These are phyloP conservation scores for Durusdinium trenchii DNA, from an alignment of 73 alveolate genomes.

Conservation along the genomic window DNA sequence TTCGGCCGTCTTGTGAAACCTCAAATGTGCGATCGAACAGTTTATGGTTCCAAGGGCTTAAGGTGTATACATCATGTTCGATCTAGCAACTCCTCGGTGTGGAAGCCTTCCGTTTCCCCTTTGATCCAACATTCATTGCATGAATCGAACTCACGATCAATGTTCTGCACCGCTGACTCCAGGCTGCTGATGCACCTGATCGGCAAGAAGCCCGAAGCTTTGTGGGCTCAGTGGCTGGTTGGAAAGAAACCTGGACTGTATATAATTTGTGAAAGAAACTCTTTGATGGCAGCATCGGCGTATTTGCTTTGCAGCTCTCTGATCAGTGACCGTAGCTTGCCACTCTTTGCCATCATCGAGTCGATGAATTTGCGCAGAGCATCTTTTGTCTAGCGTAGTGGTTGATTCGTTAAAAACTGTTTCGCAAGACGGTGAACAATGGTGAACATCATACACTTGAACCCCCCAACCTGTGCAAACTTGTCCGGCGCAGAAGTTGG, in stretches of 20 bases:
- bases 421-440: too few relatives aligned
- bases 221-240: too few relatives aligned
- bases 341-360: not conserved
- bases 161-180: not conserved
- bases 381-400: slow-evolving; percentile 3
- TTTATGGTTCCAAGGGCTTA: too few relatives aligned
- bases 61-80: not conserved
- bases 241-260: too few relatives aligned
- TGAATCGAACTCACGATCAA: not conserved
- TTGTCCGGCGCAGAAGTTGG: not conserved
- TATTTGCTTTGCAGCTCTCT: not conserved
- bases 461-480: slow-evolving; percentile 27
- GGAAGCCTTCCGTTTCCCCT: slow-evolving; percentile 21
- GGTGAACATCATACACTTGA: too few relatives aligned
- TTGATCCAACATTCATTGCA: slow-evolving; percentile 12
- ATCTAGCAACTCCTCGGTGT: not conserved
- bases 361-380: not conserved
- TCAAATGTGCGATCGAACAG: too few relatives aligned
- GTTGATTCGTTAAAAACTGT: too few relatives aligned
- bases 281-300: not conserved
- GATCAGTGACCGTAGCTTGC: not conserved
- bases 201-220: too few relatives aligned
- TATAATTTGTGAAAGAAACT: not conserved
- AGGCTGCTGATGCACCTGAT: not conserved
- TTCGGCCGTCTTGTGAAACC: too few relatives aligned